These are phyloP conservation scores for Serpula lacrymans DNA, from an alignment of 768 basidiomycete species.

Conservation along the genomic window DNA sequence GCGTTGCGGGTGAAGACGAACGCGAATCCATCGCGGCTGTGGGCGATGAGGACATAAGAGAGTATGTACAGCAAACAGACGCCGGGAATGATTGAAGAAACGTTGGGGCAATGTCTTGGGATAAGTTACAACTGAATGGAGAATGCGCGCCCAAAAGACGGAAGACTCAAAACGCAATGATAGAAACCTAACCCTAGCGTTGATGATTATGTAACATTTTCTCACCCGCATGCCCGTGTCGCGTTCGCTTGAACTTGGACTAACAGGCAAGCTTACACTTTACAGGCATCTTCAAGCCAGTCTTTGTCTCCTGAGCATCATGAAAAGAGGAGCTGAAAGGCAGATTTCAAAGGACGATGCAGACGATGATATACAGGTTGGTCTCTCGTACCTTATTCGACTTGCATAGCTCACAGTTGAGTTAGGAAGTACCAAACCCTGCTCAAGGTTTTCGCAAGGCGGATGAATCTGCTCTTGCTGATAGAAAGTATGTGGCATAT, in stretches of 20 bases:
- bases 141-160: not conserved
- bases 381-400: conserved; percentile 1
- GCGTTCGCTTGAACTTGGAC: too few relatives aligned
- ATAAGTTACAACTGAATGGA: too few relatives aligned
- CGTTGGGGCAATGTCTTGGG: not conserved
- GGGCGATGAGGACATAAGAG: conserved; percentile 57
- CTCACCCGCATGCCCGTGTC: conserved; percentile 6
- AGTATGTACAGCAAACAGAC: conserved; percentile 6
- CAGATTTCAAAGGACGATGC: conserved; percentile 59
- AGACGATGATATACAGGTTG: conserved; percentile 35
- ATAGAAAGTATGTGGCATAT: conserved; percentile 49
- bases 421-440: conserved; percentile 40
- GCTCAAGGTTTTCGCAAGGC: conserved; percentile 54
- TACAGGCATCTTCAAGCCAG: conserved; percentile 2
- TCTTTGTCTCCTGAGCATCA: conserved; percentile 20
- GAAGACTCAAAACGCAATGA: too few relatives aligned
- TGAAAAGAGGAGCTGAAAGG: conserved; percentile 76
- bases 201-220: conserved; percentile 18
- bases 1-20: conserved; percentile 69
- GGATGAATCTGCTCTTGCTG: conserved; percentile 51
- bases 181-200: conserved; percentile 5
- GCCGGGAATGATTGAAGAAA: not conserved
- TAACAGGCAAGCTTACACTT: not conserved
- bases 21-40: conserved; percentile 53
- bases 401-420: not conserved